A percentile compares a stretch with the other conserved stretches of the same genome.
phyloP scores from a whole-genome alignment of 345 rosid species.

The Camelina laxa region DNA sequence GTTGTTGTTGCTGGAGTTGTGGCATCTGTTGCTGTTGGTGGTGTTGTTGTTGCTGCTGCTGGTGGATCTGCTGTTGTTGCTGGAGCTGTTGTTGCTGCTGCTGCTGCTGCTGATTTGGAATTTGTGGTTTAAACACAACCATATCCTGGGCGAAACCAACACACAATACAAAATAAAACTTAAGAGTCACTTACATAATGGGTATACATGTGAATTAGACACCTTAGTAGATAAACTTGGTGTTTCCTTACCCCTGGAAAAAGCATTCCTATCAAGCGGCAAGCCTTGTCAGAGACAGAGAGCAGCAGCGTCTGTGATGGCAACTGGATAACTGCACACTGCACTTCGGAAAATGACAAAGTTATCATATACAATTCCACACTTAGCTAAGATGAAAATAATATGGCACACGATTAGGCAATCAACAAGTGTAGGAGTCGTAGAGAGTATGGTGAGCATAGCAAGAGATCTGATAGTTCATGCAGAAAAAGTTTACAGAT shows the following conservation, averaged over 20 bases:
- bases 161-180: conserved; percentile 19
- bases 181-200: background rate
- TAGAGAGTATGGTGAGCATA: conserved; percentile 6
- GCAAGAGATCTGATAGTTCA: conserved; percentile 4
- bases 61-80: conserved; percentile 44
- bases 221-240: background rate
- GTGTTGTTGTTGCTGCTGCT: conserved; percentile 44
- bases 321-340: conserved; percentile 98
- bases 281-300: conserved; percentile 94
- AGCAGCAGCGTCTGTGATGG: conserved; percentile 93
- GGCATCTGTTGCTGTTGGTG: conserved; percentile 53
- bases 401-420: conserved; percentile 9
- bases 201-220: background rate
- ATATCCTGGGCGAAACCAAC: conserved; percentile 64
- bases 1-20: conserved; percentile 47
- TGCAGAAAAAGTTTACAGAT: background rate
- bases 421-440: background rate
- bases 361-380: conserved; percentile 28
- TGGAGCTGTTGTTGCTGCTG: conserved; percentile 36
- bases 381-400: conserved; percentile 17
- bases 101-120: conserved; percentile 62
- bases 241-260: conserved; percentile 85
- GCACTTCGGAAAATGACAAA: conserved; percentile 20
- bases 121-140: conserved; percentile 95
- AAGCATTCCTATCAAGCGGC: conserved; percentile 96